A percentile compares a stretch with the other conserved stretches of the same genome.
Evolutionary conservation across 768 basidiomycete species (phyloP).

Genomic region (Naganishia kalamii): DNA sequence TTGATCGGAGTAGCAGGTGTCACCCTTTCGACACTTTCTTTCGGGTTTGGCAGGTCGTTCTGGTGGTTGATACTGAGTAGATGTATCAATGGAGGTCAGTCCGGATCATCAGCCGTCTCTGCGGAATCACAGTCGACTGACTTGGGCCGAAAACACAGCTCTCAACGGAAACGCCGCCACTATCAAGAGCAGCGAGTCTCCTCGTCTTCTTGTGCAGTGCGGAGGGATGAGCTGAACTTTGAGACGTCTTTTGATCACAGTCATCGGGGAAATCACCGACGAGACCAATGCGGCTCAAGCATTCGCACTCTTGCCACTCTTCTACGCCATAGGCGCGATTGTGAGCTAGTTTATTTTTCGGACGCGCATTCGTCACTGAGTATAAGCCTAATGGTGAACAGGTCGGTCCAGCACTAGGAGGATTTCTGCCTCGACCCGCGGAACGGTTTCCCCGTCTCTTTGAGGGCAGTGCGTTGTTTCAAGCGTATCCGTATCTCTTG

Average conservation of each 20-base stretch:
- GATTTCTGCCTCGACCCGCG: slow-evolving; percentile 29
- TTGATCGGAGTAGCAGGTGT: slow-evolving; percentile 49
- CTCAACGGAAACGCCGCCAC: slow-evolving; percentile 45
- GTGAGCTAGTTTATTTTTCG: neutral
- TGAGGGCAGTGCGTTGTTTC: slow-evolving; percentile 14
- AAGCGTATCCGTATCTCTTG: slow-evolving; percentile 29
- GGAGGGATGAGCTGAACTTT: no score
- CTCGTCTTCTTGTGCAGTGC: no score
- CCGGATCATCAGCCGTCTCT: no score
- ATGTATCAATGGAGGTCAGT: slow-evolving; percentile 57
- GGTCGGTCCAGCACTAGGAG: slow-evolving; percentile 35
- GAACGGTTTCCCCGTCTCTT: slow-evolving; percentile 28
- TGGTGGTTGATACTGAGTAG: slow-evolving; percentile 53
- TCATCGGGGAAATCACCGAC: slow-evolving; percentile 34
- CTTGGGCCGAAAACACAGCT: neutral
- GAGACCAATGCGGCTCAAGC: slow-evolving; percentile 29
- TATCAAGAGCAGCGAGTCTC: slow-evolving; percentile 40
- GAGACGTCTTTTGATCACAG: no score
- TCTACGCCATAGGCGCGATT: slow-evolving; percentile 5
- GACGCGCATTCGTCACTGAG: neutral
- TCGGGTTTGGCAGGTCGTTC: slow-evolving; percentile 60
- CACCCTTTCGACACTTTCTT: slow-evolving; percentile 54
- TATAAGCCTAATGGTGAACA: slow-evolving; percentile 27
- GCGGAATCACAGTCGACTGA: no score
- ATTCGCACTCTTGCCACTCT: slow-evolving; percentile 8